Conservation (phyloP, 225 moss, liverwort and hornwort species). For the Physcomitrium patens region DNA sequence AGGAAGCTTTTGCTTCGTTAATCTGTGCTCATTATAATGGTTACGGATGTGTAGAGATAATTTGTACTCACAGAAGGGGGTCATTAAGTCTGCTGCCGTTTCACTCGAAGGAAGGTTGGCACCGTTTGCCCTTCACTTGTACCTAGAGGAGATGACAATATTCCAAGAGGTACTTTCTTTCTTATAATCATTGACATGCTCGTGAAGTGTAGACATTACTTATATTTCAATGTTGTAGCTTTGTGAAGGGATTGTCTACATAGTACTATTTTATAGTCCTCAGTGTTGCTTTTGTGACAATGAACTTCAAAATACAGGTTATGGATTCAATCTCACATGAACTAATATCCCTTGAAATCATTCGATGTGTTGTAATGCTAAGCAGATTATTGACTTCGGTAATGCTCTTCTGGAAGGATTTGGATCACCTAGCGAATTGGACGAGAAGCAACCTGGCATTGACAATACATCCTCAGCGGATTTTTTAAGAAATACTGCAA, state of each 20-base stretch:
- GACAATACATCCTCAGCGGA: constrained; percentile 36
- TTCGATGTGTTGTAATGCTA: constrained; percentile 29
- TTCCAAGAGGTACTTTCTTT: constrained; percentile 52
- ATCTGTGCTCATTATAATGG: constrained; percentile 24
- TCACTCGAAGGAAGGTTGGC: constrained; percentile 63
- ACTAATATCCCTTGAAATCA: constrained; percentile 21
- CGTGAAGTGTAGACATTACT: neutral
- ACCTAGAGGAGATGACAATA: constrained; percentile 72
- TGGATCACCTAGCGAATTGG: constrained; percentile 36
- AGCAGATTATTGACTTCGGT: constrained; percentile 56
- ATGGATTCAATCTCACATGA: constrained; percentile 21
- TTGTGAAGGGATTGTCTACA: no score
- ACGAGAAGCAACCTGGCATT: constrained; percentile 30
- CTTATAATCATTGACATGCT: neutral
- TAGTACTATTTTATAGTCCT: no score
- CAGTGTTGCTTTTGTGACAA: no score
- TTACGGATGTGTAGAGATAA: constrained; percentile 67
- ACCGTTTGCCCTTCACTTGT: constrained; percentile 69
- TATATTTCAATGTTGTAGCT: neutral
- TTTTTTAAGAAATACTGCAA: constrained; percentile 27
- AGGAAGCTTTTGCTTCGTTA: constrained; percentile 6
- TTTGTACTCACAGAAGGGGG: constrained; percentile 64
- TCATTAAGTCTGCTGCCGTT: constrained; percentile 68
- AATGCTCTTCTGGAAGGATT: constrained; percentile 59
- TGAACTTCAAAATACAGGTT: neutral